These are phyloP conservation scores for Rutstroemia sp. DNA, from an alignment of 2,329 filamentous ascomycete species.

Conservation along the genomic window DNA sequence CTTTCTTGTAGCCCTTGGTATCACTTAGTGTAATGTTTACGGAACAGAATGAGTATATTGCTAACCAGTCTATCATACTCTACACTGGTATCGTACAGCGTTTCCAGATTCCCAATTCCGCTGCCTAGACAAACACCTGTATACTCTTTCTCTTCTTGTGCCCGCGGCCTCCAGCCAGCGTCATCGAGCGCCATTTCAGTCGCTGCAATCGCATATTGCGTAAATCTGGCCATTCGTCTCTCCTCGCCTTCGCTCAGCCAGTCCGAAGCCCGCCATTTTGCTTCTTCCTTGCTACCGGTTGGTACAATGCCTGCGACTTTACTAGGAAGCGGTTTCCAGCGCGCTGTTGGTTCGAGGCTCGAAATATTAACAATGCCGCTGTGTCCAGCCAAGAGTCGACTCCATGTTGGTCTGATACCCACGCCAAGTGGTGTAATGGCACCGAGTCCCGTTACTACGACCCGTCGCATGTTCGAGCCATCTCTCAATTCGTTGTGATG, in stretches of 20 bases:
- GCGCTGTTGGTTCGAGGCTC: conserved; percentile 36
- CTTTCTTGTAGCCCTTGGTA: conserved; percentile 76
- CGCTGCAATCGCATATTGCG: conserved; percentile 85
- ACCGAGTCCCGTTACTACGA: conserved; percentile 78
- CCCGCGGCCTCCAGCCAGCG: conserved; percentile 57
- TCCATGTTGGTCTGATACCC: conserved; percentile 72
- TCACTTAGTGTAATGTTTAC: conserved; percentile 16
- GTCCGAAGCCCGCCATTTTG: conserved; percentile 44
- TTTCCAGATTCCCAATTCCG: conserved; percentile 89
- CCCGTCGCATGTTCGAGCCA: conserved; percentile 45
- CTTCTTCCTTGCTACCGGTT: conserved; percentile 36
- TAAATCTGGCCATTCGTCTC: conserved; percentile 82
- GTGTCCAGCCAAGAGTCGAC: conserved; percentile 67
- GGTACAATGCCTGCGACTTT: conserved; percentile 82
- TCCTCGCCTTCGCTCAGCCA: conserved; percentile 48
- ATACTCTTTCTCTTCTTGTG: conserved; percentile 55
- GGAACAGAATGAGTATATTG: neutral
- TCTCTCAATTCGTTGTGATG: conserved; percentile 12
- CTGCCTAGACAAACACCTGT: conserved; percentile 92
- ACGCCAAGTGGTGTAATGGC: conserved; percentile 79
- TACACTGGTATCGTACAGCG: conserved; percentile 78
- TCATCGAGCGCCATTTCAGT: conserved; percentile 79
- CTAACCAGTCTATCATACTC: conserved; percentile 63
- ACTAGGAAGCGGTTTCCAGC: conserved; percentile 69
- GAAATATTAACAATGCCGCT: conserved; percentile 74